Evolutionary conservation across 345 rosid species (phyloP).

Genomic region (Chamaenerion angustifolium): DNA sequence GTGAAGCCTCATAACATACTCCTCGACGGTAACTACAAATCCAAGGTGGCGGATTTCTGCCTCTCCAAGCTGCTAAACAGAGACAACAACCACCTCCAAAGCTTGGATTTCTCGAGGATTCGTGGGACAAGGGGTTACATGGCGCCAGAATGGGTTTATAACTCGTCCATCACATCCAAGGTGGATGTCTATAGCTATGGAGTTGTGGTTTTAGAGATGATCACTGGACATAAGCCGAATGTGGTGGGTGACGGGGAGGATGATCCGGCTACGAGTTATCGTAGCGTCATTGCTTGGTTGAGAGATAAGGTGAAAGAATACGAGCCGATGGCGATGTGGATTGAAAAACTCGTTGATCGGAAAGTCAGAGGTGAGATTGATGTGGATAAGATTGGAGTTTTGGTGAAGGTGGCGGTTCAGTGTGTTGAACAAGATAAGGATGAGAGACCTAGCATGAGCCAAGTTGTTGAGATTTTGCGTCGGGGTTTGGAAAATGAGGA

Average conservation of each 20-base stretch:
- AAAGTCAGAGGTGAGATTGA: constrained; percentile 6
- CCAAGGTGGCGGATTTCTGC: constrained; percentile 21
- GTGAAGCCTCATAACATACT: constrained; percentile 21
- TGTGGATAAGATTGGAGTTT: neutral
- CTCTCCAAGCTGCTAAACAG: constrained; percentile 18
- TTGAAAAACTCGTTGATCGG: constrained; percentile 14
- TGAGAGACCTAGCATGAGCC: constrained; percentile 19
- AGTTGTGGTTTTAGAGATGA: constrained; percentile 14
- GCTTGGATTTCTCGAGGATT: constrained; percentile 8
- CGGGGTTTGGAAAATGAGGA: neutral
- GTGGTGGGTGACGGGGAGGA: neutral
- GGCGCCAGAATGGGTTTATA: constrained; percentile 19
- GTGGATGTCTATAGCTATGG: constrained; percentile 32
- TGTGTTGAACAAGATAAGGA: constrained; percentile 15
- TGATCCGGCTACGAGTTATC: neutral
- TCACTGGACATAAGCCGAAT: constrained; percentile 6
- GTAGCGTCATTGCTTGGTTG: neutral
- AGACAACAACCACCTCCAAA: neutral
- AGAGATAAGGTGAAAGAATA: constrained; percentile 5
- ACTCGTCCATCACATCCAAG: constrained; percentile 17
- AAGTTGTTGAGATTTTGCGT: constrained; percentile 17
- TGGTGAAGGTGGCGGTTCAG: constrained; percentile 13
- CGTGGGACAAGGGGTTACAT: constrained; percentile 20
- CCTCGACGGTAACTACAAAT: constrained; percentile 8
- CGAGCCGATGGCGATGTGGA: constrained; percentile 2